Conservation (phyloP, 1,139 yeast species). For the Hansenula anomala region DNA sequence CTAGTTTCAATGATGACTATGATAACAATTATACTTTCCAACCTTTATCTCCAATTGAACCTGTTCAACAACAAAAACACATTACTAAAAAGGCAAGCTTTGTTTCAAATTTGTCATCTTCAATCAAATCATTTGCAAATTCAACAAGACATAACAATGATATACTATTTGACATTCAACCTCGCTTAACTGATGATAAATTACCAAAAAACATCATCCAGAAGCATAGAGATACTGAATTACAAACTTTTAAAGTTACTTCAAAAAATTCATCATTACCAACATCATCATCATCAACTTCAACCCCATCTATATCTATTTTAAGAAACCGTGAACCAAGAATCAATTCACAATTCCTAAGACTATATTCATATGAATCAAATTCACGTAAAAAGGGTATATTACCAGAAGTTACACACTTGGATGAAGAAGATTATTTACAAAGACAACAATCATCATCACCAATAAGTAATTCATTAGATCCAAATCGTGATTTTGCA, state of each 20-base stretch:
- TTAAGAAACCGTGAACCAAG: conserved; percentile 38
- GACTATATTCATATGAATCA: conserved; percentile 42
- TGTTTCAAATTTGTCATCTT: conserved; percentile 19
- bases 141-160: conserved; percentile 12
- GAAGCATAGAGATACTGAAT: conserved; percentile 11
- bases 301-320: conserved; percentile 4
- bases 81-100: conserved; percentile 10
- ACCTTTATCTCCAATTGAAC: conserved; percentile 8
- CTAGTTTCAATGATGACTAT: no score
- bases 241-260: conserved; percentile 21
- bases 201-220: conserved; percentile 4
- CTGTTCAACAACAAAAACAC: conserved; percentile 1
- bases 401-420: conserved; percentile 29
- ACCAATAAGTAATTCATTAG: conserved; percentile 5
- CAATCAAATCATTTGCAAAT: conserved; percentile 14
- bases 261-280: conserved; percentile 4
- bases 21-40: conserved; percentile 2
- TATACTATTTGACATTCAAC: conserved; percentile 21
- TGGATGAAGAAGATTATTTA: conserved; percentile 26
- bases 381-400: conserved; percentile 31
- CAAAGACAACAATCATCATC: conserved; percentile 7
- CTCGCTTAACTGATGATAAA: conserved; percentile 22
- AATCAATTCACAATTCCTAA: conserved; percentile 38
- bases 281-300: conserved; percentile 1
- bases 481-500: conserved; percentile 28